phyloP scores from a whole-genome alignment of 345 rosid genomes.

The Mallotus nudiflorus region DNA sequence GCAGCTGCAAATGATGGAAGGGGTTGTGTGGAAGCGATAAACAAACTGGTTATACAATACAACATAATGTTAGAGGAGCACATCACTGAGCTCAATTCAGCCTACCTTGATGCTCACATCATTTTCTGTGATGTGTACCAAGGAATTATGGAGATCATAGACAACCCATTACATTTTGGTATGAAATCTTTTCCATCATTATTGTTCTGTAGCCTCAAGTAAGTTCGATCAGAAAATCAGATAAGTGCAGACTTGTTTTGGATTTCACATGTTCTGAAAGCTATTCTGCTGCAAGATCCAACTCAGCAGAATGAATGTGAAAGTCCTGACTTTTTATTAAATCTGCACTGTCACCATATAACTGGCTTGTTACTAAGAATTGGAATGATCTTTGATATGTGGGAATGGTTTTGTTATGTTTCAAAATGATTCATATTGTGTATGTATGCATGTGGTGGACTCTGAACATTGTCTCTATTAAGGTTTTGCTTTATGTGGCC shows the following conservation, averaged over 20 bases:
- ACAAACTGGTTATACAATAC: conserved; percentile 50
- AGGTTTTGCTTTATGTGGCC: background rate
- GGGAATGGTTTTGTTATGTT: too few species aligned
- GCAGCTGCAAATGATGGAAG: conserved; percentile 14
- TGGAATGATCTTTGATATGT: too few species aligned
- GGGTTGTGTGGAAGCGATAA: conserved; percentile 49
- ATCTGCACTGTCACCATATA: too few species aligned
- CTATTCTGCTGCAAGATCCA: too few species aligned
- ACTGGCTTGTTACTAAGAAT: too few species aligned
- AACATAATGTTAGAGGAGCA: conserved; percentile 41
- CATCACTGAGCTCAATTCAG: conserved; percentile 38
- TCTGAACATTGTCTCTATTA: background rate
- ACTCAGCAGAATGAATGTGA: too few species aligned
- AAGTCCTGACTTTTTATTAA: too few species aligned
- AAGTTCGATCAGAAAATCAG: background rate
- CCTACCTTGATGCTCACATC: conserved; percentile 42
- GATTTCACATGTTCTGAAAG: too few species aligned
- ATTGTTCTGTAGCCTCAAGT: background rate
- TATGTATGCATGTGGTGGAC: too few species aligned
- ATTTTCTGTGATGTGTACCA: conserved; percentile 53
- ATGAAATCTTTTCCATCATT: conserved; percentile 9
- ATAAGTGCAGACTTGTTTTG: background rate
- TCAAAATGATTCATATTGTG: too few species aligned
- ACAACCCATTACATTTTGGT: conserved; percentile 42
- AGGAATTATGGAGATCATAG: conserved; percentile 52